phyloP scores from a whole-genome alignment of 768 basidiomycete genomes.

The Obba rivulosa region DNA sequence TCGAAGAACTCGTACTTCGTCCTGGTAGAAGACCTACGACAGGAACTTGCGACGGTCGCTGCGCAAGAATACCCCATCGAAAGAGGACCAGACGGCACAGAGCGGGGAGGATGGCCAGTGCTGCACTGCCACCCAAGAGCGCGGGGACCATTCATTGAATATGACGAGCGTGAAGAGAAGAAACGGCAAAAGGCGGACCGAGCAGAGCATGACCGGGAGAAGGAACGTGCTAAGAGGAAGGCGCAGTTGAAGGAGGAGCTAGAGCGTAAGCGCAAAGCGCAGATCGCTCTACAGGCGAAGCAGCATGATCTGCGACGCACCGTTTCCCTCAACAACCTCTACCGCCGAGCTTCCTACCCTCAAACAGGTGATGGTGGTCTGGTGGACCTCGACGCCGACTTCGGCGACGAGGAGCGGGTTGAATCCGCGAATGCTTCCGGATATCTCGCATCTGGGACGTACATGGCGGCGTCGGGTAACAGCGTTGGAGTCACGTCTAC shows the following conservation, averaged over 20 bases:
- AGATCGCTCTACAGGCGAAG: constrained; percentile 30
- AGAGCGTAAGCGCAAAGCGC: constrained; percentile 16
- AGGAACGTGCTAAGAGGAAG: constrained; percentile 35
- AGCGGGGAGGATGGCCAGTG: constrained; percentile 73
- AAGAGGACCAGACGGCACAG: constrained; percentile 46
- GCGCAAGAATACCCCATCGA: constrained; percentile 70
- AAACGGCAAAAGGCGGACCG: constrained; percentile 51
- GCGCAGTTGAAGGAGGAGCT: constrained; percentile 34
- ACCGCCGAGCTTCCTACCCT: constrained; percentile 42
- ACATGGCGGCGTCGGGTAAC: constrained; percentile 93
- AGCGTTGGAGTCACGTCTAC: constrained; percentile 90
- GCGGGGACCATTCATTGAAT: constrained; percentile 69
- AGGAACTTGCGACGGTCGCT: constrained; percentile 80
- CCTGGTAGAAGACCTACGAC: constrained; percentile 85
- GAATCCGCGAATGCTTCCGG: constrained; percentile 68
- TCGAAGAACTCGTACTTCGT: constrained; percentile 69
- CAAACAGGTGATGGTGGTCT: constrained; percentile 30
- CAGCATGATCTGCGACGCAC: constrained; percentile 61
- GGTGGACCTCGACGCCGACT: constrained; percentile 38
- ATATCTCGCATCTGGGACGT: constrained; percentile 58
- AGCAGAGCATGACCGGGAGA: constrained; percentile 29
- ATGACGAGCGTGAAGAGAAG: constrained; percentile 67
- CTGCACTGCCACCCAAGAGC: constrained; percentile 73
- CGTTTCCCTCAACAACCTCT: constrained; percentile 73
- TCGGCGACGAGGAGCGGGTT: constrained; percentile 27